Evolutionary conservation across 345 rosid genomes (phyloP), one percentile per base, ranked within the genome.

Genomic region (Brassica juncea): DNA sequence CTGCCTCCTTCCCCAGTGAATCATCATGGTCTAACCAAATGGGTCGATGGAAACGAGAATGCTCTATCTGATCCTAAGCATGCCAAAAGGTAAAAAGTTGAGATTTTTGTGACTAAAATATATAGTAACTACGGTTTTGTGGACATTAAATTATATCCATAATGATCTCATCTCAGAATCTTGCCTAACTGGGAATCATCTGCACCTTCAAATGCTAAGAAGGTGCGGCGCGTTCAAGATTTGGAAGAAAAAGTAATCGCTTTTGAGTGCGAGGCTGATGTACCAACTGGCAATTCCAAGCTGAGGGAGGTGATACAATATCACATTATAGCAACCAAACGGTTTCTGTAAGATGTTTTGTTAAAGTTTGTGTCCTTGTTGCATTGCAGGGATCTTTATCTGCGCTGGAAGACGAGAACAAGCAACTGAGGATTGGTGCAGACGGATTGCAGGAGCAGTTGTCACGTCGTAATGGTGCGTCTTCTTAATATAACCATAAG

Each of bases 391-490:
- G 11, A 2, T 2, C 8, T 4, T 6, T 30, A 2, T 2, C 0
- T 4, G 16, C 0, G 49, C 7, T 19, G 52, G 30, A 7, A 25
- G 2, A 19, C 1, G 34, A 64, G 23, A 8, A 6, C 23, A 31
- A 2, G 84, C 68, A 88, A 87, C 21, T 34, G 88, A 87, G 0
- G 4, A 72, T 86, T 79, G 88, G 86, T 52, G 81, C 87, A 67
- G 77, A 87, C 75, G 92, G 88, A 70, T 81, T 86, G 91, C 90
- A 88, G 61, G 86, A 88, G 80, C 87, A 89, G 49, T 90, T 85
- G 54, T 84, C 85, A 65, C 89, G 89, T 39, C 83, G 87, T 60
- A 88, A 86, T 72, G 89, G 97, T 92, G 60, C 19, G 21, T 55
- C 74, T 54, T 70, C 49, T 70, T 54, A n/a, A 52, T n/a, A 55